phyloP scores from a whole-genome alignment of 2,329 filamentous ascomycete species.

The Fusarium piperis region DNA sequence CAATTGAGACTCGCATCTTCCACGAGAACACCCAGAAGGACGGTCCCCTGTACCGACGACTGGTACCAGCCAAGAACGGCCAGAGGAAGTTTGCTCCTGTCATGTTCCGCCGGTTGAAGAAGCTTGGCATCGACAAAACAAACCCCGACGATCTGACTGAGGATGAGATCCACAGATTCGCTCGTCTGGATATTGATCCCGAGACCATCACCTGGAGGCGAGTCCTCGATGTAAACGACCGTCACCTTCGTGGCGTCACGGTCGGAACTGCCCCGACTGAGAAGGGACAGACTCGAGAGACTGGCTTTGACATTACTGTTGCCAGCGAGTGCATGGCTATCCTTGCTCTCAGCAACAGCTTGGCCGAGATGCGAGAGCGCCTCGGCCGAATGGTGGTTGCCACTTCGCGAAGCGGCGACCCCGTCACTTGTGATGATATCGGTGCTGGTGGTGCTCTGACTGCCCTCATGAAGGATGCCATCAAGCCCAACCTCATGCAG shows the following conservation, averaged over 20 bases:
- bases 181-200: constrained; percentile 94
- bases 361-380: constrained; percentile 90
- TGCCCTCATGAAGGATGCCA: constrained; percentile 96
- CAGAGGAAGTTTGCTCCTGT: constrained; percentile 86
- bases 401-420: constrained; percentile 84
- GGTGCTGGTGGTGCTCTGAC: constrained; percentile 92
- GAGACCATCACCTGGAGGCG: constrained; percentile 97
- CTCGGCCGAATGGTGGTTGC: constrained; percentile 96
- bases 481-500: constrained; percentile 99
- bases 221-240: constrained; percentile 96
- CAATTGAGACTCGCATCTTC: constrained; percentile 98
- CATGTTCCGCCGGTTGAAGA: constrained; percentile 93
- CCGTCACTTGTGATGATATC: constrained; percentile 95
- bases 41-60: constrained; percentile 82
- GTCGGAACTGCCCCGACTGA: constrained; percentile 90
- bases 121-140: constrained; percentile 95
- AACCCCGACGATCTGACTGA: constrained; percentile 89
- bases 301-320: constrained; percentile 97
- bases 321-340: constrained; percentile 99
- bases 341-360: constrained; percentile 87
- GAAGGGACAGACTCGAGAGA: constrained; percentile 87
- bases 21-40: constrained; percentile 97
- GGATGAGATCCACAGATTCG: constrained; percentile 88
- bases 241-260: constrained; percentile 89
- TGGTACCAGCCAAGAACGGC: constrained; percentile 91